These are phyloP conservation scores for Xylaria sp. DNA, from an alignment of 2,329 filamentous ascomycete genomes.

Conservation along the genomic window DNA sequence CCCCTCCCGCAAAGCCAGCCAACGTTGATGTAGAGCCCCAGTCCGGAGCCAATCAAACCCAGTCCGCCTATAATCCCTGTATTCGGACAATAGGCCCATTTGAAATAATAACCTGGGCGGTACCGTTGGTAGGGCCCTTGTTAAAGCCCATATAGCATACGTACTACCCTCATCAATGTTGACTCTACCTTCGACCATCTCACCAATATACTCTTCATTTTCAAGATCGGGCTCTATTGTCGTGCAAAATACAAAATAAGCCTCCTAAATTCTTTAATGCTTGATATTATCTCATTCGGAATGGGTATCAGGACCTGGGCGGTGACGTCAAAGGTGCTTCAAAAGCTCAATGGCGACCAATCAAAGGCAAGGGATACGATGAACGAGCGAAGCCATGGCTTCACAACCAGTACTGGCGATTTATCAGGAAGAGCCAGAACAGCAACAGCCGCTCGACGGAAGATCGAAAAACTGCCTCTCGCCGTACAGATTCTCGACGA, in stretches of 20 bases:
- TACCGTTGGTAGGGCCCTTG: background rate
- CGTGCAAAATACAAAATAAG: background rate
- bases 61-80: conserved; percentile 8
- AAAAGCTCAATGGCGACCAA: conserved; percentile 16
- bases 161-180: background rate
- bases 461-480: conserved; percentile 24
- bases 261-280: conserved; percentile 8
- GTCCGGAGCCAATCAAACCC: conserved; percentile 3
- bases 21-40: background rate
- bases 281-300: conserved; percentile 22
- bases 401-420: conserved; percentile 6
- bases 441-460: conserved; percentile 7
- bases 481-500: conserved; percentile 28
- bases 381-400: background rate
- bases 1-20: conserved; percentile 4
- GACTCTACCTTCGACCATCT: background rate
- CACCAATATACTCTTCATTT: background rate
- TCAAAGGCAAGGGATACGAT: background rate
- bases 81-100: background rate
- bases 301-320: conserved; percentile 28
- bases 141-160: conserved; percentile 3
- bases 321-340: conserved; percentile 26
- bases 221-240: background rate
- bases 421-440: conserved; percentile 7
- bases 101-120: conserved; percentile 16